Evolutionary conservation across 768 basidiomycete species (phyloP), one percentile per base, ranked within the genome.

Genomic region (Panellus pusillus): DNA sequence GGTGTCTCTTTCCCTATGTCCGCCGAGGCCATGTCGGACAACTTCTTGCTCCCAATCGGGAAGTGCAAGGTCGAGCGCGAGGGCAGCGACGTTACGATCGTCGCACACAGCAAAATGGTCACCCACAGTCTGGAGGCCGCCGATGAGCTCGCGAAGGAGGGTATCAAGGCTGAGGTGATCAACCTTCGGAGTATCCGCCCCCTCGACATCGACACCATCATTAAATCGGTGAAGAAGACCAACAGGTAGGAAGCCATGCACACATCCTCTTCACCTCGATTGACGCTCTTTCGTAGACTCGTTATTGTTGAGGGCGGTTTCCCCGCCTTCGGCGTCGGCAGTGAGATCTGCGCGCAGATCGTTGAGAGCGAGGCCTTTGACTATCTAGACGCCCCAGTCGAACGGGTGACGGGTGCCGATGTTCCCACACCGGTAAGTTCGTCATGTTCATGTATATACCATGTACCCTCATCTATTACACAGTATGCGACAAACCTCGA

Each of bases 71-170:
- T 98, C 55, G 97, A 98, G 77, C 86, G 89, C 54, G 84, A 86
- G 68, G 97, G 97, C 51, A 83, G 80, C 59, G 97, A 99, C 70
- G 75, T 99, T 60, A 99, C 97, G 50, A 82, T 99, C 54, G 96
- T 99, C 55, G 95, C 92, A 17, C 97, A 98, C 80, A 93, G 91
- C 74, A 95, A 94, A 73, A 96, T 96, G 94, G 97, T 99, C 55
- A 85, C 90, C 1, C 92, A 94, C 76, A 86, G 87, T 66, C 72
- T 99, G 55, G 96, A 98, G 71, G 95, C 97, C 36, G 97, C 97
- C 11, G 96, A 96, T 52, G 74, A 77, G 32, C 80, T 99, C 19
- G 92, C 89, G 60, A 95, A 98, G 78, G 95, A 98, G 74, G 96
- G 93, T 31, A 87, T 99, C 77, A 91, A 91, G 69, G 95, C 93